Conservation (phyloP, 768 basidiomycete species). For the Mrakia gelida region DNA sequence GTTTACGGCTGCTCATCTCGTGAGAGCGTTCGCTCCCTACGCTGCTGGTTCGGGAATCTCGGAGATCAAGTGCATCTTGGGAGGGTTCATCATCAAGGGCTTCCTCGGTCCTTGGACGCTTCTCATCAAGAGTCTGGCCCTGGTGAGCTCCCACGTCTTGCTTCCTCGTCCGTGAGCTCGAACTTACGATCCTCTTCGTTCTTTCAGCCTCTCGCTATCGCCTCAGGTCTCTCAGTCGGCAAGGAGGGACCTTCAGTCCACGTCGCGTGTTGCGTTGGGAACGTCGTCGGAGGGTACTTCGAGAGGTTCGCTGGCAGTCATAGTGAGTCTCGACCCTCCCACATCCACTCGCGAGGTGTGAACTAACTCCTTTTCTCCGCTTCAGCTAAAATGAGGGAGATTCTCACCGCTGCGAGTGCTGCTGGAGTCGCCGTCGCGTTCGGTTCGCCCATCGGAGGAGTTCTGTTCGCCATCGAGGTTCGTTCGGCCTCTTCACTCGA, state of each 20-base stretch:
- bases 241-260: conserved; percentile 99
- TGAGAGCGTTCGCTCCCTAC: conserved; percentile 81
- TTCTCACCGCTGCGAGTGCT: conserved; percentile 90
- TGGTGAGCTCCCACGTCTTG: conserved; percentile 55
- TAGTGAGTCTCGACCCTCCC: conserved; percentile 58
- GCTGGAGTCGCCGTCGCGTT: conserved; percentile 98
- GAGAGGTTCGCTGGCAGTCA: conserved; percentile 77
- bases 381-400: conserved; percentile 63
- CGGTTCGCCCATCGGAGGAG: conserved; percentile 95
- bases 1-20: conserved; percentile 81
- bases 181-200: too few relatives aligned
- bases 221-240: conserved; percentile 91
- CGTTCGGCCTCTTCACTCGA: conserved; percentile 18
- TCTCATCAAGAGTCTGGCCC: conserved; percentile 84
- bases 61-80: conserved; percentile 96
- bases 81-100: conserved; percentile 95
- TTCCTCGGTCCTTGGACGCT: conserved; percentile 87
- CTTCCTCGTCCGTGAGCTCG: too few relatives aligned
- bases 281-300: conserved; percentile 80
- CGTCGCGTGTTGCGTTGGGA: conserved; percentile 90
- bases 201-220: conserved; percentile 84
- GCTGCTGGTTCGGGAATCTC: conserved; percentile 98
- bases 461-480: conserved; percentile 95
- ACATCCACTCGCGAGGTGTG: too few relatives aligned
- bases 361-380: too few relatives aligned